phyloP scores from a whole-genome alignment of 106 monocot genomes.

The Dendrobium officinale region DNA sequence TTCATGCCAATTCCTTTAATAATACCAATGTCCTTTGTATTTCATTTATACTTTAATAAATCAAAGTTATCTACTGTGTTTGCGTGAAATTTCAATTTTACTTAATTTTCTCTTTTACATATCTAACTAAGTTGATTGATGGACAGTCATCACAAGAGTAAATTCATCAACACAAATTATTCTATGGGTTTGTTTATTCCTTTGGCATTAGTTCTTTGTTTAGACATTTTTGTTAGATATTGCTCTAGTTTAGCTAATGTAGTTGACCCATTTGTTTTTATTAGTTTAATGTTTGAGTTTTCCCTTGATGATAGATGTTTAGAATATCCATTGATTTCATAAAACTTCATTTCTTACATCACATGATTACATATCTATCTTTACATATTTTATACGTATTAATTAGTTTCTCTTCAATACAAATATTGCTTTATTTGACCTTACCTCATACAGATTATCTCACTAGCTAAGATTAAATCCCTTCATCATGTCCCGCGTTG shows the following conservation, averaged over 20 bases:
- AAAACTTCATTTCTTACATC: neutral
- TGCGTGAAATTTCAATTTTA: no score
- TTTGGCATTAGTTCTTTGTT: no score
- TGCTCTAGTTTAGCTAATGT: neutral
- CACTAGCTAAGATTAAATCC: neutral
- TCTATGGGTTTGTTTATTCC: no score
- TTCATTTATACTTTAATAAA: no score
- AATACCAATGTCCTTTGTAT: neutral
- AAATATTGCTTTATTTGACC: neutral
- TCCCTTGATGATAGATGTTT: neutral
- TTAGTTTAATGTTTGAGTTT: neutral
- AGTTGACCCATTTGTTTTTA: neutral
- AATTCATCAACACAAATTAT: no score
- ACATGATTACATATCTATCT: neutral
- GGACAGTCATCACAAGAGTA: no score
- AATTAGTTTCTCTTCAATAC: neutral
- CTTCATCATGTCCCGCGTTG: neutral
- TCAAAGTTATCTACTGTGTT: no score
- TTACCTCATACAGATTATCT: no score
- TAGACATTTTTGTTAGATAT: neutral
- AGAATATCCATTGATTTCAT: neutral
- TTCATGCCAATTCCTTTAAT: neutral
- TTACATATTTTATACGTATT: neutral
- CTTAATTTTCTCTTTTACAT: no score
- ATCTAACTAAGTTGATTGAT: no score